Evolutionary conservation across 306 rosid species (phyloP), one percentile per base, ranked within the genome.

Genomic region (Vigna trinervia): DNA sequence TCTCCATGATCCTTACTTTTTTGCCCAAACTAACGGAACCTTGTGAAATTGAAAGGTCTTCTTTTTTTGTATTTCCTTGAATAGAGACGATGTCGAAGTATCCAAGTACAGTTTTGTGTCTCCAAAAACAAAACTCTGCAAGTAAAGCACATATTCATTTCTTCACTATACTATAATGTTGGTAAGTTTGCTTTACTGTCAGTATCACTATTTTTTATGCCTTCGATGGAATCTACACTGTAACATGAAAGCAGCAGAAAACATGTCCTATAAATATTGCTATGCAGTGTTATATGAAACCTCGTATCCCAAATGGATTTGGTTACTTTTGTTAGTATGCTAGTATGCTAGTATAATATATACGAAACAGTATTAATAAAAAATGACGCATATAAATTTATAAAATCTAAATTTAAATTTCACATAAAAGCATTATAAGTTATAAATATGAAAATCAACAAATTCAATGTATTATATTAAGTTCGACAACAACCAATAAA

Each of bases 61-160:
- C 52, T 20, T 2, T 20, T 56, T 56, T 36, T 46, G 65, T 54
- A 41, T 58, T 67, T 48, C 12, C 9, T 72, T 72, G 51, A 67
- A 38, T 1, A 47, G 14, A 46, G 54, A 50, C 50, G 71, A 39
- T 39, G 60, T 53, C 3, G 8, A 17, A 71, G 74, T 60, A 69
- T 61, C 28, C 15, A 4, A 15, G 32, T 65, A 46, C 26, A 60
- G 41, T 51, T 45, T 60, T 53, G 60, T 48, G 45, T 74, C 81
- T 71, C 54, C 6, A 17, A 45, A 47, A 76, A 70, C 74, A 41
- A 38, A 9, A 19, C 32, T 62, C 51, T 71, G 79, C 43, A 65
- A 84, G 87, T 58, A 80, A 88, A 78, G 95, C 84, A 87, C 38
- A 88, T 75, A 88, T 90, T 90, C 93, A 57, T 90, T 88, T 69